Percentiles rank a stretch among this genome's conserved stretches.
Conservation (phyloP, 768 basidiomycete genomes). For the Russula abietina region DNA sequence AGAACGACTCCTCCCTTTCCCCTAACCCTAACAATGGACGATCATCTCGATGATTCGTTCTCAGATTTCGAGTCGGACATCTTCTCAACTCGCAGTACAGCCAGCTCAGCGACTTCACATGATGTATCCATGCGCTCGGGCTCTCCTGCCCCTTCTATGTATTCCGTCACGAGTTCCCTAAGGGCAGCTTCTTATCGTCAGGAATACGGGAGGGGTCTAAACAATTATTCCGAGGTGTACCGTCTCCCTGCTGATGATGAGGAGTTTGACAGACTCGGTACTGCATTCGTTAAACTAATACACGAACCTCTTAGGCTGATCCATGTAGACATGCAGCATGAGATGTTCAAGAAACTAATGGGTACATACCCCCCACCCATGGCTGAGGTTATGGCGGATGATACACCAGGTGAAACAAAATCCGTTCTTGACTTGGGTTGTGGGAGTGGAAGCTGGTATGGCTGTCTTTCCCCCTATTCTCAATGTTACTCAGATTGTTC, state of each 20-base stretch:
- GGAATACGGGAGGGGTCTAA: slow-evolving; percentile 64
- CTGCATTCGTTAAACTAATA: slow-evolving; percentile 8
- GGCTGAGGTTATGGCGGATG: slow-evolving; percentile 52
- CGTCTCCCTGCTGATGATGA: slow-evolving; percentile 74
- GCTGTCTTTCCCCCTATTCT: slow-evolving; percentile 6
- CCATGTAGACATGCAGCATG: slow-evolving; percentile 57
- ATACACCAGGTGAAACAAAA: slow-evolving; percentile 52
- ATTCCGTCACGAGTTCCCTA: slow-evolving; percentile 60
- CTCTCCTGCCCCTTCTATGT: slow-evolving; percentile 64
- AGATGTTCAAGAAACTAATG: slow-evolving; percentile 56
- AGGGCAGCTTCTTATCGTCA: slow-evolving; percentile 52
- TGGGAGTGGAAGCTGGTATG: slow-evolving; percentile 72
- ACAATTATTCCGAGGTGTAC: slow-evolving; percentile 77
- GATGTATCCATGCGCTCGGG: slow-evolving; percentile 55
- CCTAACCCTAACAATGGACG: slow-evolving; percentile 19
- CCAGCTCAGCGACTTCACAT: slow-evolving; percentile 51
- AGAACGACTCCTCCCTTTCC: slow-evolving; percentile 16
- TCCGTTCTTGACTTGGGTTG: slow-evolving; percentile 70
- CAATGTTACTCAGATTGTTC: slow-evolving; percentile 1
- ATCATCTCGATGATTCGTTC: slow-evolving; percentile 34
- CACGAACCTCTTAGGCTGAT: slow-evolving; percentile 4
- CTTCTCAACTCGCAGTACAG: slow-evolving; percentile 39
- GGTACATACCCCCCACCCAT: slow-evolving; percentile 63
- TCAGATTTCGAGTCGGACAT: slow-evolving; percentile 39
- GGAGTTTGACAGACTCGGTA: slow-evolving; percentile 64